Percentiles rank a stretch among this genome's conserved stretches.
These are phyloP conservation scores for Cyberlindnera lachancei DNA, from an alignment of 805 yeast genomes.

Conservation along the genomic window DNA sequence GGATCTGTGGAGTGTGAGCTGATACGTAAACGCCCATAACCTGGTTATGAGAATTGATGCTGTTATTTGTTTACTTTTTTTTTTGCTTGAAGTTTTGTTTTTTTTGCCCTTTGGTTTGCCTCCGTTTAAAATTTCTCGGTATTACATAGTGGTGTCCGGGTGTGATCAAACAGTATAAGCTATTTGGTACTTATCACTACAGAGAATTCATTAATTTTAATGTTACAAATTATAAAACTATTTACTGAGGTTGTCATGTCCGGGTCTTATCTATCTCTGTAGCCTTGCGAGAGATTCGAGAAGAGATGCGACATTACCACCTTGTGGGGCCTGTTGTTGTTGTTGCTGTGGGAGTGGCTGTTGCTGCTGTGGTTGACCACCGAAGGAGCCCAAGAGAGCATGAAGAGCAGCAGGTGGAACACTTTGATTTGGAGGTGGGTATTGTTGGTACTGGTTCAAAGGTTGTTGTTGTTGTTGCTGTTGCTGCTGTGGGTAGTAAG, in stretches of 20 bases:
- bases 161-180: no score
- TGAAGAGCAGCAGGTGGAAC: constrained; percentile 2
- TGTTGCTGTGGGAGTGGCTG: constrained; percentile 6
- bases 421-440: constrained; percentile 5
- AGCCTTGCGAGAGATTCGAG: constrained; percentile 31
- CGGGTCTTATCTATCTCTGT: constrained; percentile 21
- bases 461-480: constrained; percentile 1
- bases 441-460: constrained; percentile 8
- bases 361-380: constrained; percentile 4
- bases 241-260: no score
- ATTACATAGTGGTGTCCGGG: no score
- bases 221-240: no score
- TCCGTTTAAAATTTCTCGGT: no score
- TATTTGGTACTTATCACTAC: no score
- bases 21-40: constrained; percentile 5
- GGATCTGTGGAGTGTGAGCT: no score
- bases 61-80: not conserved
- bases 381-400: constrained; percentile 2
- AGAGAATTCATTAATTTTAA: no score
- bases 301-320: constrained; percentile 27
- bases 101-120: no score
- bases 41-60: constrained; percentile 4
- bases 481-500: constrained; percentile 3
- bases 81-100: not conserved
- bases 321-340: constrained; percentile 5